phyloP scores from a whole-genome alignment of 2,329 filamentous ascomycete genomes.

The Chaetomiaceae sp. region DNA sequence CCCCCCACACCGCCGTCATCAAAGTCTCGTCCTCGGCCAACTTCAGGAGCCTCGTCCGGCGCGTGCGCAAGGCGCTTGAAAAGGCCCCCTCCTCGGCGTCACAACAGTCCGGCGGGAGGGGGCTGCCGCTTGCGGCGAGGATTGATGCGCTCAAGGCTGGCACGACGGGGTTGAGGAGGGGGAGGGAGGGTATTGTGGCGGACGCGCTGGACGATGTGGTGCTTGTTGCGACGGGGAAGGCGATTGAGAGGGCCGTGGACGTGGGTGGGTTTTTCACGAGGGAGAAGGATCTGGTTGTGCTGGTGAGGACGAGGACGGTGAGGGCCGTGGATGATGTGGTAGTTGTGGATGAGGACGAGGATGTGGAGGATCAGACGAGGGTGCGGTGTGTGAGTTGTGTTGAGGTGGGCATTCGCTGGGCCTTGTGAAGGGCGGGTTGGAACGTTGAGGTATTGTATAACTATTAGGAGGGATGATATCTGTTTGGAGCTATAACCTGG shows the following conservation, averaged over 20 bases:
- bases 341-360: slow-evolving; percentile 26
- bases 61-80: slow-evolving; percentile 59
- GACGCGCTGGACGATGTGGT: slow-evolving; percentile 45
- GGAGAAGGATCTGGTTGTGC: slow-evolving; percentile 54
- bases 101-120: slow-evolving; percentile 42
- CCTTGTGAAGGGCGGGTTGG: not conserved
- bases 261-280: slow-evolving; percentile 62
- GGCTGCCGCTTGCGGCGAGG: slow-evolving; percentile 42
- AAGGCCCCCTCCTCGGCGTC: slow-evolving; percentile 37
- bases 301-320: slow-evolving; percentile 57
- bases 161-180: too few relatives aligned
- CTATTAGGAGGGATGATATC: not conserved
- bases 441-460: not conserved
- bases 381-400: slow-evolving; percentile 48
- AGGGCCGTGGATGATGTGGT: slow-evolving; percentile 65
- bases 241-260: slow-evolving; percentile 58
- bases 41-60: slow-evolving; percentile 63
- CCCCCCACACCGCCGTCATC: slow-evolving; percentile 39
- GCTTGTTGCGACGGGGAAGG: slow-evolving; percentile 61
- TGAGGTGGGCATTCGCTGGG: slow-evolving; percentile 41
- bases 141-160: slow-evolving; percentile 32
- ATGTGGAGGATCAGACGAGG: slow-evolving; percentile 28
- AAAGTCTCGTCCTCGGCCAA: slow-evolving; percentile 62
- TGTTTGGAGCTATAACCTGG: too few relatives aligned
- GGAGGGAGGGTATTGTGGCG: slow-evolving; percentile 26